These are phyloP conservation scores for Scheffersomyces stipitis DNA, from an alignment of 805 yeast genomes.

Conservation along the genomic window DNA sequence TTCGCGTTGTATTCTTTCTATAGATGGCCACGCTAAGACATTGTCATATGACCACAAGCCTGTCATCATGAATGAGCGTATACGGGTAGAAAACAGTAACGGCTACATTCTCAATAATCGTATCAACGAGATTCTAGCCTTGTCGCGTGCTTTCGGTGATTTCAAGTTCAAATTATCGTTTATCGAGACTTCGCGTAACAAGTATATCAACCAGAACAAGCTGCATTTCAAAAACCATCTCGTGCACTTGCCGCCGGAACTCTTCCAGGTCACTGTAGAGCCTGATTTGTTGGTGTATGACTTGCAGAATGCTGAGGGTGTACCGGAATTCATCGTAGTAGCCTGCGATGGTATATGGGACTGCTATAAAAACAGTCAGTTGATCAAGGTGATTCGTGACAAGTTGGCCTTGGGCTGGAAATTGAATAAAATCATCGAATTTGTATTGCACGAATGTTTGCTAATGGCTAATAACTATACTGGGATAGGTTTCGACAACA, in stretches of 20 bases:
- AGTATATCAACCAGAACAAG: slow-evolving; percentile 25
- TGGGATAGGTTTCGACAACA: slow-evolving; percentile 80
- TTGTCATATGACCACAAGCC: slow-evolving; percentile 47
- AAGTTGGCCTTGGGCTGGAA: slow-evolving; percentile 57
- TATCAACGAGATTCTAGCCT: slow-evolving; percentile 43
- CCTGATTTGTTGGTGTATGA: slow-evolving; percentile 44
- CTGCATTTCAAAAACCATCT: slow-evolving; percentile 23
- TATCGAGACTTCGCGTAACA: slow-evolving; percentile 28
- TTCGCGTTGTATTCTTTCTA: slow-evolving; percentile 62
- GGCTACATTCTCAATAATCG: slow-evolving; percentile 38
- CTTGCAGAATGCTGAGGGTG: slow-evolving; percentile 11
- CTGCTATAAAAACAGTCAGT: slow-evolving; percentile 52
- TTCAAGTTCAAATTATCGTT: slow-evolving; percentile 41
- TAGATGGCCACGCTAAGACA: slow-evolving; percentile 54
- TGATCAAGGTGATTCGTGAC: slow-evolving; percentile 55
- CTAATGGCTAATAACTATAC: slow-evolving; percentile 71
- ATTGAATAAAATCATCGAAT: slow-evolving; percentile 58
- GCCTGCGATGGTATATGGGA: slow-evolving; percentile 53
- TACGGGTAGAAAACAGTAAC: slow-evolving; percentile 41
- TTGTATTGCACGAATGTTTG: slow-evolving; percentile 63
- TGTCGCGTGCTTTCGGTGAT: slow-evolving; percentile 47
- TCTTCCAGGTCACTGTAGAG: slow-evolving; percentile 43
- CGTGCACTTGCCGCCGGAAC: slow-evolving; percentile 42
- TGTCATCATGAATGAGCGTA: slow-evolving; percentile 42
- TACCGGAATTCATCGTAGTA: slow-evolving; percentile 39